A percentile compares a stretch with the other conserved stretches of the same genome.
phyloP scores from a whole-genome alignment of 129 eudicot species.

The Gnaphalium uliginosum region DNA sequence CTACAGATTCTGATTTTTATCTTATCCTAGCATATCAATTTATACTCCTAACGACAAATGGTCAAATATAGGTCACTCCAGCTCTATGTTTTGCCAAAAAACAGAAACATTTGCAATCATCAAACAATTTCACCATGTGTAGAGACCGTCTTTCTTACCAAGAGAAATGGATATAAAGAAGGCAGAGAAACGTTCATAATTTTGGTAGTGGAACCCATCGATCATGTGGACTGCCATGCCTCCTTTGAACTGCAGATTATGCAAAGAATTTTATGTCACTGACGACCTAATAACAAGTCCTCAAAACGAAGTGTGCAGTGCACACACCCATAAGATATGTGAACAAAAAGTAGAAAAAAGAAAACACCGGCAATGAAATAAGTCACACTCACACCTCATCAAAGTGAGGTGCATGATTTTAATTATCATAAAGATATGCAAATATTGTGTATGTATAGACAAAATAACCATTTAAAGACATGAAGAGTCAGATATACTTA shows the following conservation, averaged over 20 bases:
- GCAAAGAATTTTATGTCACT: background rate
- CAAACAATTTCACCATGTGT: background rate
- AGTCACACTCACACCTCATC: background rate
- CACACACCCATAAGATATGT: background rate
- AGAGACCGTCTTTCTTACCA: slow-evolving; percentile 3
- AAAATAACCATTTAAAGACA: background rate
- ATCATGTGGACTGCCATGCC: slow-evolving; percentile 10
- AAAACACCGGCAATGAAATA: background rate
- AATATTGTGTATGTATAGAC: background rate
- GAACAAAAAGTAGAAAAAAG: background rate
- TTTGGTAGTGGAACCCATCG: background rate
- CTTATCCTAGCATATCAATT: background rate
- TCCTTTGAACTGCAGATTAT: slow-evolving; percentile 8
- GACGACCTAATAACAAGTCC: background rate
- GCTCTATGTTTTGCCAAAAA: background rate
- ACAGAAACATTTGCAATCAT: background rate
- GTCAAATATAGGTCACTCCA: background rate
- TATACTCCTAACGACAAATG: background rate
- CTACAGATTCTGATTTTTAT: background rate
- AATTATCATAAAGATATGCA: background rate
- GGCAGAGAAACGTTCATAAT: background rate
- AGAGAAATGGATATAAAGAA: background rate
- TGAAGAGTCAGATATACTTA: background rate
- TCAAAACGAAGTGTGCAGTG: slow-evolving; percentile 7
- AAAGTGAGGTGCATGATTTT: slow-evolving; percentile 3